These are phyloP conservation scores for Mariannaea elegans DNA, from an alignment of 2,329 filamentous ascomycete genomes.

Conservation along the genomic window DNA sequence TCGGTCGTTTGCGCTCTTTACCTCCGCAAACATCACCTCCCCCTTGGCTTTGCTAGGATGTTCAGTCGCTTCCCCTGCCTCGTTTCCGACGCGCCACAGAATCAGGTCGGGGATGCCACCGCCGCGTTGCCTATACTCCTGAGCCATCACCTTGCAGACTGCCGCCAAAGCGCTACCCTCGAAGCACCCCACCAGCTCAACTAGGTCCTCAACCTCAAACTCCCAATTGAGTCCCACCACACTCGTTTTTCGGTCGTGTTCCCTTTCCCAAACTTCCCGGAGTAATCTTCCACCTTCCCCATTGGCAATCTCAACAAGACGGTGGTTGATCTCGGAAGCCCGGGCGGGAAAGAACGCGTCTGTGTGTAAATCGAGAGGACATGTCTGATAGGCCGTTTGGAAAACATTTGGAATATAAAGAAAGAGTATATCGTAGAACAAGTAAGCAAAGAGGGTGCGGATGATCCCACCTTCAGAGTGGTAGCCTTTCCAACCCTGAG, in stretches of 20 bases:
- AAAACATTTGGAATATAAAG: conserved; percentile 96
- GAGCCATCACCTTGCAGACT: conserved; percentile 92
- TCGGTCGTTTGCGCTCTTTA: conserved; percentile 88
- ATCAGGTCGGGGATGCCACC: conserved; percentile 93
- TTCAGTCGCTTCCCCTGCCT: conserved; percentile 38
- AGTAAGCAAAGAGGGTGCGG: conserved; percentile 87
- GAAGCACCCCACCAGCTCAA: conserved; percentile 83
- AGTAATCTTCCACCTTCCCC: conserved; percentile 76
- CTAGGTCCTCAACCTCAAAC: conserved; percentile 79
- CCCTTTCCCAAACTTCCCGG: conserved; percentile 70
- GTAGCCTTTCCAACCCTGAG: conserved; percentile 90
- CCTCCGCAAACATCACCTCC: conserved; percentile 80
- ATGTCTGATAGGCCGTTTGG: conserved; percentile 94
- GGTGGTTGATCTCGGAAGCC: conserved; percentile 88
- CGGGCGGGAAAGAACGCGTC: conserved; percentile 90
- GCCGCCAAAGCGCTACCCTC: conserved; percentile 80
- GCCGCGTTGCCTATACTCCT: conserved; percentile 89
- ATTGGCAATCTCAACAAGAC: conserved; percentile 87
- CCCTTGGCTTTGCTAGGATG: conserved; percentile 50
- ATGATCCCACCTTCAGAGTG: conserved; percentile 92
- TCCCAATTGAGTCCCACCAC: conserved; percentile 94
- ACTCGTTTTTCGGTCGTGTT: conserved; percentile 78
- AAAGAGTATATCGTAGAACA: conserved; percentile 95
- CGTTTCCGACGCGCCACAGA: conserved; percentile 71
- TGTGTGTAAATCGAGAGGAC: conserved; percentile 89